Evolutionary conservation across 768 basidiomycete species (phyloP).

Genomic region (Steccherinum ochraceum): DNA sequence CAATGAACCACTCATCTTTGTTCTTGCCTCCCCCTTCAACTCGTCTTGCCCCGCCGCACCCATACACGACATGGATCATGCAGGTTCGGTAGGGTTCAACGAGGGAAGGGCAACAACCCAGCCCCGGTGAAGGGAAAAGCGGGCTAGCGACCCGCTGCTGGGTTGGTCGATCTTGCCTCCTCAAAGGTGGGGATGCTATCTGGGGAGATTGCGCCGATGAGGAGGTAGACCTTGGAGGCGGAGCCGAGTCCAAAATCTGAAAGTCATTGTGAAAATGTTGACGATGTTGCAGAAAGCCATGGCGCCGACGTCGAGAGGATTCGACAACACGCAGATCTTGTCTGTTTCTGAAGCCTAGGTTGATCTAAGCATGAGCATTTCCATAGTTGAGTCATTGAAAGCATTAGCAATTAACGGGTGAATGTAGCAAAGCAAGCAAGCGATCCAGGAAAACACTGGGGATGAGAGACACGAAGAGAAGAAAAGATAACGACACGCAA

Average conservation of each 20-base stretch:
- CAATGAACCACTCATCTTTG: neutral
- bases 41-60: too few species aligned
- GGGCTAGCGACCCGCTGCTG: neutral
- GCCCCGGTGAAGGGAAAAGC: neutral
- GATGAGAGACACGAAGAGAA: neutral
- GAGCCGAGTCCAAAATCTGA: neutral
- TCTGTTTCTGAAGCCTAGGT: too few species aligned
- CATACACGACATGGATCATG: neutral
- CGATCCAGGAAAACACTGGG: neutral
- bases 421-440: neutral
- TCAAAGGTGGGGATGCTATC: neutral
- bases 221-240: neutral
- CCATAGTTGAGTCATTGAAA: too few species aligned
- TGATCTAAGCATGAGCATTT: neutral
- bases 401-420: neutral
- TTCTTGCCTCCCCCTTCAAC: neutral
- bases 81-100: neutral
- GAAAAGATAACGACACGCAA: neutral
- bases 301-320: too few species aligned
- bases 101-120: neutral
- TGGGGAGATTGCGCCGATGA: neutral
- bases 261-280: too few species aligned
- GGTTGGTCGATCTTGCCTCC: neutral
- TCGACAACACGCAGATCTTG: too few species aligned
- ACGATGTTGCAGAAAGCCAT: too few species aligned